These are phyloP conservation scores for Karstenula rhodostoma DNA, from an alignment of 2,329 filamentous ascomycete genomes.

Conservation along the genomic window DNA sequence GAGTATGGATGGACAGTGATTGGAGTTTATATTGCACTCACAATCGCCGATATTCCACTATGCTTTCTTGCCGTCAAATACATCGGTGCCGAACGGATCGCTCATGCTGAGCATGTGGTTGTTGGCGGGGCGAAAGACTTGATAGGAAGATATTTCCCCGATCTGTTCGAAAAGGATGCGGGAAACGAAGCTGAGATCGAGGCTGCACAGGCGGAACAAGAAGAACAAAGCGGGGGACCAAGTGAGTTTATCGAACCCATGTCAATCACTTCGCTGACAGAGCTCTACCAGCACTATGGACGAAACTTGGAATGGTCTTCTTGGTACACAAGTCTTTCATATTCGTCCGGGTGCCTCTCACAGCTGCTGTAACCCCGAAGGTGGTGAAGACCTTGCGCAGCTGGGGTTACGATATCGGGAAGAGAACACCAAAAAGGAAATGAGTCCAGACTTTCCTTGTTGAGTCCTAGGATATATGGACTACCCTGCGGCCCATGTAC, in stretches of 20 bases:
- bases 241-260: constrained; percentile 68
- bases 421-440: constrained; percentile 58
- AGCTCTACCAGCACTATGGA: constrained; percentile 67
- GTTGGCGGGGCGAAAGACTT: constrained; percentile 62
- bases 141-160: constrained; percentile 58
- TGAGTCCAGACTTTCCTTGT: not conserved
- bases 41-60: constrained; percentile 87
- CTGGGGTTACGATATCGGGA: constrained; percentile 94
- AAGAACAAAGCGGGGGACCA: constrained; percentile 24
- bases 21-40: constrained; percentile 84
- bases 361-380: constrained; percentile 86
- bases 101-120: constrained; percentile 71
- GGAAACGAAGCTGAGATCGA: constrained; percentile 43
- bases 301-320: constrained; percentile 87
- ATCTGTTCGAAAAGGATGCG: constrained; percentile 57
- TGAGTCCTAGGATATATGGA: not conserved
- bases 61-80: constrained; percentile 85
- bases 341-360: constrained; percentile 85
- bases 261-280: constrained; percentile 65
- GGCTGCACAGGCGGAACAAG: constrained; percentile 40
- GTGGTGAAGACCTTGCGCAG: constrained; percentile 82
- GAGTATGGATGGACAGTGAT: constrained; percentile 92
- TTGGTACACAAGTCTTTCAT: constrained; percentile 97
- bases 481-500: not conserved
- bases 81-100: constrained; percentile 85